Base-by-base conservation (phyloP, 495 filamentous ascomycete genomes). In the Friedmanniomyces simplex region DNA sequence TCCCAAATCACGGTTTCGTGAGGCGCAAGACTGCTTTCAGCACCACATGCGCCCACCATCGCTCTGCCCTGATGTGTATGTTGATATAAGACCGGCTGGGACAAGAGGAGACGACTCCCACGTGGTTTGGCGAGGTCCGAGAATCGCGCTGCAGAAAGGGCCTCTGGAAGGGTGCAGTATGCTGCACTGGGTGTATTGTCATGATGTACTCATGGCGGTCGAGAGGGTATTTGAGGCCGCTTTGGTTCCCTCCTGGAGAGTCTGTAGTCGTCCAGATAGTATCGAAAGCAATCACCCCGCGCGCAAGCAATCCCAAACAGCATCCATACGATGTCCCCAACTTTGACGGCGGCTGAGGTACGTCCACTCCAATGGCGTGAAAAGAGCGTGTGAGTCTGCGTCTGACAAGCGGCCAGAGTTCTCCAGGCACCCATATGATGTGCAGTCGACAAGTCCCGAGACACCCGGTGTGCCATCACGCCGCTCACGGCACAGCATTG, bases 61-160 rank as follows among this genome's bases (percentile, higher is more conserved):
- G 14, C 39, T 43, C 14, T 16, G 39, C 39, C 18, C 14, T 20
- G 39, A 43, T 43, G 14, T 43, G 39, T 43, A 43, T 43, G 14
- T 13, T 43, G 13, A 5, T 16, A 16, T 43, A 20, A 16, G 39
- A 13, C 4, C 39, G 39, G 14, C 39, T 20, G 13, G 39, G 39
- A 43, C 39, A 20, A 43, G 39, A 43, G 13, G 14, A 18, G 46
- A 49, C 3, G 21, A 22, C 24, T 54, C 43, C 30, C 52, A 54
- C 52, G 52, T 54, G 52, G 52, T 54, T 54, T 54, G 37, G 52
- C 52, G 52, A 54, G 50, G 36, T 21, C 52, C 52, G 52, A 42
- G 52, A 10, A 24, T 28, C 37, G 34, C 52, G 52, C 18, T 30
- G 32, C 12, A 12, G 13, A 28, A n/a, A 41, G 18, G 34, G 10